Conservation (phyloP, 768 basidiomycete species). For the Russula abietina region DNA sequence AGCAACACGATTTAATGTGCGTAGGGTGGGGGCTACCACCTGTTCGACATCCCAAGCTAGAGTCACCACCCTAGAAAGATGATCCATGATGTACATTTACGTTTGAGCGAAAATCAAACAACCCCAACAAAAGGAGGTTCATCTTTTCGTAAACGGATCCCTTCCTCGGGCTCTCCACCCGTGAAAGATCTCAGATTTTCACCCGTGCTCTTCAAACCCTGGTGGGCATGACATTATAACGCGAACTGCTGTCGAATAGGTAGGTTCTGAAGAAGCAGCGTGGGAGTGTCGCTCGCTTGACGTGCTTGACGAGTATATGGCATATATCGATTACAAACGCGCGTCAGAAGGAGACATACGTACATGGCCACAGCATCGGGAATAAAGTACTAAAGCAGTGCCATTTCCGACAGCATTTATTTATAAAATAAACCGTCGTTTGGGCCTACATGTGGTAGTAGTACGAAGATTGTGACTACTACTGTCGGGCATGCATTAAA, state of each 20-base stretch:
- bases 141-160: too few relatives aligned
- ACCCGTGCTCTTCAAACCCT: not conserved
- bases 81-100: too few relatives aligned
- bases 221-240: not conserved
- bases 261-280: not conserved
- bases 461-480: not conserved
- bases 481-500: not conserved
- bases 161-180: too few relatives aligned
- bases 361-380: not conserved
- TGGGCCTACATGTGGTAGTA: not conserved
- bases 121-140: too few relatives aligned
- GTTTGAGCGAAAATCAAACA: too few relatives aligned
- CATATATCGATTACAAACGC: not conserved
- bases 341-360: not conserved
- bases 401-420: not conserved
- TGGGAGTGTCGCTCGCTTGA: too few relatives aligned
- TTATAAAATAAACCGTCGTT: not conserved
- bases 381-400: not conserved
- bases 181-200: not conserved
- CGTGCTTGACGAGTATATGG: not conserved
- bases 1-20: not conserved
- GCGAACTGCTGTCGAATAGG: not conserved
- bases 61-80: too few relatives aligned
- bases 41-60: not conserved
- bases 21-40: too few relatives aligned